Evolutionary conservation across 2,329 filamentous ascomycete species (phyloP).

Genomic region (Mycogone perniciosa): DNA sequence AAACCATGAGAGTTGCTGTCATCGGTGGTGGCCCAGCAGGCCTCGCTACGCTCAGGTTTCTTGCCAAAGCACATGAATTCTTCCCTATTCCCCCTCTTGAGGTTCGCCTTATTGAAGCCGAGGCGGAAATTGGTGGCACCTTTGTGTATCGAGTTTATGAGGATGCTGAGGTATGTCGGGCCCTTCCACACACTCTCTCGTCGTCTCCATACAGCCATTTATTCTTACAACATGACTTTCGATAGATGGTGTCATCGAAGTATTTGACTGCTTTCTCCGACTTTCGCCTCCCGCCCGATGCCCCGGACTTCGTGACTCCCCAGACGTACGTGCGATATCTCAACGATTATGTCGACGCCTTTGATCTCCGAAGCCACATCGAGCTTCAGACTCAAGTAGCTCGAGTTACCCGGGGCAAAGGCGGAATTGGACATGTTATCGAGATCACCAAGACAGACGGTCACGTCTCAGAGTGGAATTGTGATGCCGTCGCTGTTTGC

Average conservation of each 20-base stretch:
- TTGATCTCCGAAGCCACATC: constrained; percentile 33
- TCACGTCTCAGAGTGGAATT: constrained; percentile 23
- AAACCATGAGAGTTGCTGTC: constrained; percentile 32
- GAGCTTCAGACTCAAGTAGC: constrained; percentile 27
- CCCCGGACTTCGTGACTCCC: constrained; percentile 39
- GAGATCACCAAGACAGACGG: constrained; percentile 6
- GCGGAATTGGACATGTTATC: constrained; percentile 13
- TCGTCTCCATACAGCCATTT: background rate
- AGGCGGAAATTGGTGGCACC: constrained; percentile 39
- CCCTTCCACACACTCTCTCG: background rate
- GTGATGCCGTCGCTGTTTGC: constrained; percentile 41
- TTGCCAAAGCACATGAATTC: constrained; percentile 32
- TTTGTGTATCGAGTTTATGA: constrained; percentile 43
- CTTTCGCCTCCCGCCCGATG: constrained; percentile 35
- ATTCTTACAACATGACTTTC: background rate
- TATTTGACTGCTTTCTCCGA: constrained; percentile 46
- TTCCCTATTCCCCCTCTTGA: constrained; percentile 34
- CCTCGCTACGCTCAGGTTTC: constrained; percentile 35
- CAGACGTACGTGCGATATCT: constrained; percentile 38
- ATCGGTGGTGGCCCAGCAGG: constrained; percentile 40
- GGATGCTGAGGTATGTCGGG: constrained; percentile 34
- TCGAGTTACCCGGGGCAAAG: constrained; percentile 17
- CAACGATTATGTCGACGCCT: constrained; percentile 32
- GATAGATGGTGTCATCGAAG: constrained; percentile 41
- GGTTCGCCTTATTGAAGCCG: constrained; percentile 38